phyloP scores from a whole-genome alignment of 2,329 filamentous ascomycete genomes.

The Talaromyces funiculosus region DNA sequence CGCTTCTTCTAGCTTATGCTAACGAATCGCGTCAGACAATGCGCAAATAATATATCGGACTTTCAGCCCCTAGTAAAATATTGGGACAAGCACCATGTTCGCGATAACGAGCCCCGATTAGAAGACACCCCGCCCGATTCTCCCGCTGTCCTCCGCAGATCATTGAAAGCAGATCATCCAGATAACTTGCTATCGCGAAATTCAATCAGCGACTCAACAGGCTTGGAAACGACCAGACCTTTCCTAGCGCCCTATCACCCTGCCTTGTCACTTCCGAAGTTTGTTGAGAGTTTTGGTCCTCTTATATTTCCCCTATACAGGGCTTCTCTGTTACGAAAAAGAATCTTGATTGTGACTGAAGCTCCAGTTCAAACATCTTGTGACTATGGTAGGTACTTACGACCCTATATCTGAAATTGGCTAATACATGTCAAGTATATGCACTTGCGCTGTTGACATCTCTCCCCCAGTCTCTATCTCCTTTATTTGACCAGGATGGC shows the following conservation, averaged over 20 bases:
- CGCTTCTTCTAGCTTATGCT: constrained; percentile 18
- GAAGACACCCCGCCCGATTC: constrained; percentile 50
- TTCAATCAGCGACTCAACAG: constrained; percentile 39
- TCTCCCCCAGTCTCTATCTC: constrained; percentile 67
- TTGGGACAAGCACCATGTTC: constrained; percentile 56
- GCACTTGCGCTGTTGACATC: constrained; percentile 89
- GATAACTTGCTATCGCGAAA: constrained; percentile 29
- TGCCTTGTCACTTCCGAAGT: constrained; percentile 70
- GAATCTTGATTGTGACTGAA: constrained; percentile 80
- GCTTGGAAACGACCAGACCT: constrained; percentile 43
- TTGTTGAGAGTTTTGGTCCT: constrained; percentile 81
- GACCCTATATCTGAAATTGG: background rate
- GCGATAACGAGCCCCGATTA: constrained; percentile 33
- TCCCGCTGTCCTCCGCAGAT: constrained; percentile 45
- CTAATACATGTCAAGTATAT: constrained; percentile 60
- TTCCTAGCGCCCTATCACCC: constrained; percentile 74
- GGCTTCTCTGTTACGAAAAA: constrained; percentile 76
- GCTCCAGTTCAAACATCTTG: constrained; percentile 80
- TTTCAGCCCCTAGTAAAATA: constrained; percentile 67
- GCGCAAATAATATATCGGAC: constrained; percentile 61
- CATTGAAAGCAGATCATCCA: constrained; percentile 46
- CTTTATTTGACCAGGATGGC: constrained; percentile 60
- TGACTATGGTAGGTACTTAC: constrained; percentile 66
- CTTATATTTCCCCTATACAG: constrained; percentile 87
- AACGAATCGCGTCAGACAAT: constrained; percentile 30